These are phyloP conservation scores for Globisporangium radiosum DNA, from an alignment of 352 stramenopile species.

Conservation along the genomic window DNA sequence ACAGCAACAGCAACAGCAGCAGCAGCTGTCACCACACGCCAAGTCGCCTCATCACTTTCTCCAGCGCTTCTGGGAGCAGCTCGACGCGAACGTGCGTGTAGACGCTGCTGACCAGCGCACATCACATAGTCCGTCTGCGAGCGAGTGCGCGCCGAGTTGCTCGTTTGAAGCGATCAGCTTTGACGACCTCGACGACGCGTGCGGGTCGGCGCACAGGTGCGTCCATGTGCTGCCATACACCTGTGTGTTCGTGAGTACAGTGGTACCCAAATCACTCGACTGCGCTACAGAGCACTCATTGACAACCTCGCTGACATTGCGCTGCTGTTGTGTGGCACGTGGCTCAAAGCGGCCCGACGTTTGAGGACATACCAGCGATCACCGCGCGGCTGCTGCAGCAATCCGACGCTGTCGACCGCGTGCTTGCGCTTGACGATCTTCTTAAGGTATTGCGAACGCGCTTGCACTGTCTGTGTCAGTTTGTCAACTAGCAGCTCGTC, in stretches of 20 bases:
- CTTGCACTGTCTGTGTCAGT: neutral
- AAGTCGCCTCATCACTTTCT: slow-evolving; percentile 3
- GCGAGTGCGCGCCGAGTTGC: slow-evolving; percentile 10
- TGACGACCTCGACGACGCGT: slow-evolving; percentile 35
- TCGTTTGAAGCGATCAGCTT: slow-evolving; percentile 38
- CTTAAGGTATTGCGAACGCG: slow-evolving; percentile 1
- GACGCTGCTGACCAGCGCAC: neutral
- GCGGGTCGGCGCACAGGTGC: slow-evolving; percentile 31
- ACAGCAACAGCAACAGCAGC: neutral
- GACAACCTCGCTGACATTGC: no score
- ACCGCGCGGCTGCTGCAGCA: neutral
- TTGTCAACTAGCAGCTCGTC: neutral
- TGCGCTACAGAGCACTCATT: no score
- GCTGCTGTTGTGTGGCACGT: no score
- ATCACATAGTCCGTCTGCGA: no score
- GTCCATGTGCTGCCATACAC: neutral
- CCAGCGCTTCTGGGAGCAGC: slow-evolving; percentile 1
- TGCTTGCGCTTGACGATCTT: slow-evolving; percentile 11
- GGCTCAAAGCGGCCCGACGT: slow-evolving; percentile 6
- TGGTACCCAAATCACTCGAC: no score
- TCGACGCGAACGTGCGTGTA: neutral
- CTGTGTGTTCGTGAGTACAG: no score
- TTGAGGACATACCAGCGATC: slow-evolving; percentile 14
- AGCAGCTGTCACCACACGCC: neutral
- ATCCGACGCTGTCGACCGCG: neutral